Evolutionary conservation across 2,329 filamentous ascomycete genomes (phyloP), one percentile per base, ranked within the genome.

Genomic region (Aphanocladium album): DNA sequence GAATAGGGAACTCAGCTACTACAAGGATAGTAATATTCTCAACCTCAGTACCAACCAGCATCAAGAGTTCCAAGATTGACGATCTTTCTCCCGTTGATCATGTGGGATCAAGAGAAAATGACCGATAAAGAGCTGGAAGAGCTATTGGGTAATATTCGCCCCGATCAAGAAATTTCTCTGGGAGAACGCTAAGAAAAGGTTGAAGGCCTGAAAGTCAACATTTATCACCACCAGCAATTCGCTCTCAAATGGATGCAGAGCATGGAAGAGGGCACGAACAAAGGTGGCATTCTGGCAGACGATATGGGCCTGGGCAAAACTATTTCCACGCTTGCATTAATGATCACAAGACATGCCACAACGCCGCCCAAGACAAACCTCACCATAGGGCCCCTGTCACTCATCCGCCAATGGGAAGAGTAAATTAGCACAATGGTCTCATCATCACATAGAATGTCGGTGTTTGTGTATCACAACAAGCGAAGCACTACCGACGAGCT

Each of bases 281-380:
- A 89, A 67, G 92, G 93, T n/a, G 93, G 92, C 45, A 93, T 96
- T 60, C 80, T 96, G 17, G 91, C 91, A 2, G 93, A 97, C 71
- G 92, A 96, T 68, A 97, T 96, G 93, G 92, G 92, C 3, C 75
- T 96, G 11, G 92, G 92, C 19, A 96, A 96, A 76, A 96, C 93
- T 0, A 88, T 96, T 25, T 91, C 93, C 63, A 88, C 90, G 5
- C 79, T 97, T 23, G 84, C 92, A 4, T 80, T 96, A 46, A 89
- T 96, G 66, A 79, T 91, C 14, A 82, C 84, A 6, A 82, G 86
- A 6, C 86, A 81, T n/a, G 84, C 89, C 0, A 72, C 77, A 0
- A 80, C 63, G 17, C 67, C 70, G 35, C 70, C 71, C 19, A 76
- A 76, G 78, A 92, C 91, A 0, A 95, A 87, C n/a, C 76, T 96